phyloP scores from a whole-genome alignment of 306 rosid species.

The Acacia melanoxylon region DNA sequence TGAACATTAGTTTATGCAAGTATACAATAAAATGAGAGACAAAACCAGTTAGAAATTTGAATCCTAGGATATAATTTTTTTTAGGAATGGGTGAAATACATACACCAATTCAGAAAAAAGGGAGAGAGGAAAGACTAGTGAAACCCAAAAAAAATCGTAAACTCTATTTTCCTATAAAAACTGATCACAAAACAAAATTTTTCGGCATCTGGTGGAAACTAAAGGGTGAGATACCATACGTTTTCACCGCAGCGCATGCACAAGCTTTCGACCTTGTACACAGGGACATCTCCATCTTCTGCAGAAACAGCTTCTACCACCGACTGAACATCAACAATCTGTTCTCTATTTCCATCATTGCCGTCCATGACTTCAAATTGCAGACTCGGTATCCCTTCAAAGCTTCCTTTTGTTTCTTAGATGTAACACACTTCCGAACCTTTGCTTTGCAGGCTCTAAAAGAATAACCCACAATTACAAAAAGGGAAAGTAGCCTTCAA shows the following conservation, averaged over 20 bases:
- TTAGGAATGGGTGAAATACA: neutral
- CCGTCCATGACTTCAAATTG: slow-evolving; percentile 32
- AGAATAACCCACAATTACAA: neutral
- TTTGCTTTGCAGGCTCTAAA: neutral
- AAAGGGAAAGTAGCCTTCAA: neutral
- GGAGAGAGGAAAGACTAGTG: neutral
- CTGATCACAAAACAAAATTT: neutral
- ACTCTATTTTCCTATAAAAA: neutral
- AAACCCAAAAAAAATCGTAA: neutral
- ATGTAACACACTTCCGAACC: neutral
- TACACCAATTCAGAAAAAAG: no score
- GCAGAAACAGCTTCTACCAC: slow-evolving; percentile 85
- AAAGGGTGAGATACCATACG: slow-evolving; percentile 36
- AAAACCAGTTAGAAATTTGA: neutral
- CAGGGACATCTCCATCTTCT: slow-evolving; percentile 60
- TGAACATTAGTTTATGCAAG: neutral
- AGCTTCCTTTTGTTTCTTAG: neutral
- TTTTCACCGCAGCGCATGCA: slow-evolving; percentile 92
- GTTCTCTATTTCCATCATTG: slow-evolving; percentile 25
- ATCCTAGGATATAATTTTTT: neutral
- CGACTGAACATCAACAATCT: slow-evolving; percentile 74
- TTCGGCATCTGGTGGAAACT: neutral
- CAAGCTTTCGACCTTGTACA: slow-evolving; percentile 75
- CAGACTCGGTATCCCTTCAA: neutral
- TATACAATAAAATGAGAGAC: neutral